Conservation (phyloP, 129 eudicot genomes). For the Ambrosia artemisiifolia region DNA sequence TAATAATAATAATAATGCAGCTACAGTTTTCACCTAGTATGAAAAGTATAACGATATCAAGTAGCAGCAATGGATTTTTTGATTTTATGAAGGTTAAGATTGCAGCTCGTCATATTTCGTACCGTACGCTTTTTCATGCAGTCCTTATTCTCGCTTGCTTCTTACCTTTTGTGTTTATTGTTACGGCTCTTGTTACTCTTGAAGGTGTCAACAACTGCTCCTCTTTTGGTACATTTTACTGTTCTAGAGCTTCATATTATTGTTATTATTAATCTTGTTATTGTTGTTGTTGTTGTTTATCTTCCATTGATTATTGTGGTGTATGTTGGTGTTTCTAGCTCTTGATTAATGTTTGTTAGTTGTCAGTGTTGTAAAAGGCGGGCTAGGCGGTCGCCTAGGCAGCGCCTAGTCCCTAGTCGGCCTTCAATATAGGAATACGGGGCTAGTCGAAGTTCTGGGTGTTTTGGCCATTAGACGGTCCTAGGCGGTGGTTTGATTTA, state of each 20-base stretch:
- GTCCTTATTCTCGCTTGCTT: conserved; percentile 78
- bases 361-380: too few species aligned
- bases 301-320: neutral
- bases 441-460: too few species aligned
- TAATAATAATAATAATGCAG: conserved; percentile 76
- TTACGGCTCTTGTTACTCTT: conserved; percentile 92
- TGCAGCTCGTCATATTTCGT: conserved; percentile 91
- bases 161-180: conserved; percentile 89
- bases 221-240: conserved; percentile 53
- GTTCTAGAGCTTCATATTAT: too few species aligned
- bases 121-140: conserved; percentile 82
- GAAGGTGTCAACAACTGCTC: conserved; percentile 99
- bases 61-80: conserved; percentile 60
- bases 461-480: too few species aligned
- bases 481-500: too few species aligned
- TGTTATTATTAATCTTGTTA: too few species aligned
- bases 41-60: conserved; percentile 97
- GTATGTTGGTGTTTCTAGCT: conserved; percentile 5
- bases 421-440: too few species aligned
- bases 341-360: conserved; percentile 19
- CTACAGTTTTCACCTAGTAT: conserved; percentile 98
- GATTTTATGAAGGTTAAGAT: conserved; percentile 97
- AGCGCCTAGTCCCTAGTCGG: too few species aligned
- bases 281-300: neutral
- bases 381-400: too few species aligned